phyloP scores from a whole-genome alignment of 1,284 basidiomycete genomes.

The Trametes polyzona region DNA sequence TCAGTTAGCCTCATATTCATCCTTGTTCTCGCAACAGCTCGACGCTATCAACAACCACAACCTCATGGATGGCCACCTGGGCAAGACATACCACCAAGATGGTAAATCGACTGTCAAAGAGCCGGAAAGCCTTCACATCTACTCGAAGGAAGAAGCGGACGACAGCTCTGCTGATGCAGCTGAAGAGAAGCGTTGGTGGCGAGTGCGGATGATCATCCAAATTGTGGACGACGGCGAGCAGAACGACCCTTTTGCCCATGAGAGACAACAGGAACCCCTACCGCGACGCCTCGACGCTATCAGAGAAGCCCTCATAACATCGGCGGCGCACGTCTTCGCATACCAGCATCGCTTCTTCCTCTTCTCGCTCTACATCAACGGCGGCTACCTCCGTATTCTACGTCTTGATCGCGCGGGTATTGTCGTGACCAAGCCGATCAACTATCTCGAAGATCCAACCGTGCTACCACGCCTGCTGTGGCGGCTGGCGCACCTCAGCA shows the following conservation, averaged over 20 bases:
- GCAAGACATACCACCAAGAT: not conserved
- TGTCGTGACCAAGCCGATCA: not conserved
- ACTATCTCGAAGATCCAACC: not conserved
- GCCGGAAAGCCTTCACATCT: not conserved
- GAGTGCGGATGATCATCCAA: not conserved
- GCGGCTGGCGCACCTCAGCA: constrained; percentile 4
- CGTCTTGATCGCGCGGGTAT: not conserved
- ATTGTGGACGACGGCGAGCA: not conserved
- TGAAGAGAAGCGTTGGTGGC: not conserved
- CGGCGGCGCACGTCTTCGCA: no score
- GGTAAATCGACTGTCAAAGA: not conserved
- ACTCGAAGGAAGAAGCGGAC: not conserved
- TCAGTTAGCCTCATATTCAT: no score
- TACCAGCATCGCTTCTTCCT: not conserved
- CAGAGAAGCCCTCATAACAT: no score
- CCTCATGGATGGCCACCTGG: not conserved
- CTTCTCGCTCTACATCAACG: not conserved
- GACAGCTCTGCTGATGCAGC: no score
- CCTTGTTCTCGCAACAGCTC: not conserved
- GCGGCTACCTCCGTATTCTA: not conserved
- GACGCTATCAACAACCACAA: not conserved
- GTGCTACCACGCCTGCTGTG: constrained; percentile 2
- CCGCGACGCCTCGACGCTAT: no score
- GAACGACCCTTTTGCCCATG: not conserved
- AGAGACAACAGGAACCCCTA: not conserved